These are phyloP conservation scores for Epichloe bromicola DNA, from an alignment of 2,329 filamentous ascomycete species.

Conservation along the genomic window DNA sequence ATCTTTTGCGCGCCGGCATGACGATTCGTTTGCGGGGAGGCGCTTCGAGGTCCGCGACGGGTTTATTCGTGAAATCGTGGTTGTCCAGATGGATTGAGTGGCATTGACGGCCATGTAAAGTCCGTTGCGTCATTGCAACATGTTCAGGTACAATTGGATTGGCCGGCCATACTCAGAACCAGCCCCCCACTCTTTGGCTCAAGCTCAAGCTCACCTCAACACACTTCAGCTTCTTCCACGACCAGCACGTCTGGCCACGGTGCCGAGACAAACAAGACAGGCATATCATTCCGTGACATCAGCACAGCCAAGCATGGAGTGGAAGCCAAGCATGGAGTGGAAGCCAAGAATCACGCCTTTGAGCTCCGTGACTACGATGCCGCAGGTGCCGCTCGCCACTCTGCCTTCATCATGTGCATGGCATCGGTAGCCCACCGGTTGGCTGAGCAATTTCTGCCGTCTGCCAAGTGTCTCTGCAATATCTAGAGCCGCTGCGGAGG, in stretches of 20 bases:
- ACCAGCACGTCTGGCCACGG: no score
- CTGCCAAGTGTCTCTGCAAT: not conserved
- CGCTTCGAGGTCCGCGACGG: not conserved
- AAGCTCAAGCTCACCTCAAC: not conserved
- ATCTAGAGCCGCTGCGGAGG: no score
- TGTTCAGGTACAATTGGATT: not conserved
- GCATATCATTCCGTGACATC: not conserved
- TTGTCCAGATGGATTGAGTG: not conserved
- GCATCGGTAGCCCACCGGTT: not conserved
- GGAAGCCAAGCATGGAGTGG: no score
- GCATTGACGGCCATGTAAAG: not conserved
- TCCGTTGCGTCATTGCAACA: conserved; percentile 4
- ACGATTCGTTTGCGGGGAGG: not conserved
- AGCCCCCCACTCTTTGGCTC: not conserved
- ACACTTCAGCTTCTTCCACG: not conserved
- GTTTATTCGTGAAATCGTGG: not conserved
- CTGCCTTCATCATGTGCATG: conserved; percentile 8
- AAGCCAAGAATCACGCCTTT: no score
- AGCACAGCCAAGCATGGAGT: no score
- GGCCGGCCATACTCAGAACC: no score
- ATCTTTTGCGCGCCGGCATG: conserved; percentile 4
- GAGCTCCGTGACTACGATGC: no score
- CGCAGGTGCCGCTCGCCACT: conserved; percentile 25
- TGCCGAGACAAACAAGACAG: no score
- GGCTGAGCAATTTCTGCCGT: not conserved